Conservation (phyloP, 2,329 filamentous ascomycete genomes). For the Phyllosticta citribraziliensis region DNA sequence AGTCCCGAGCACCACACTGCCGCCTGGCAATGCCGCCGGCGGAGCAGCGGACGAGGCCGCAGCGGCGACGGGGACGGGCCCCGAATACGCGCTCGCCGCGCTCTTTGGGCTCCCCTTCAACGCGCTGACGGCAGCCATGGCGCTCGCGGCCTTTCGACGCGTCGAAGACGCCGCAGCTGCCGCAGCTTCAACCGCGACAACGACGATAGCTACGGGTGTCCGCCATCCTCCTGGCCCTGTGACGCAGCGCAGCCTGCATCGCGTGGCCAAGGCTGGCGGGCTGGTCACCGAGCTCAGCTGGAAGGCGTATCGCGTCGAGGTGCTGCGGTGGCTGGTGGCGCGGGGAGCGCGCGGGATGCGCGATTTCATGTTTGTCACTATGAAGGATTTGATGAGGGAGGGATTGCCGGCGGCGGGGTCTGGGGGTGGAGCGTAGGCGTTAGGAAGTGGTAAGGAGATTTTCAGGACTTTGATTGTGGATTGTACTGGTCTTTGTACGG, state of each 20-base stretch:
- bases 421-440: neutral
- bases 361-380: constrained; percentile 68
- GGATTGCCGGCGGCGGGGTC: neutral
- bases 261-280: constrained; percentile 47
- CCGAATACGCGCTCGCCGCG: constrained; percentile 27
- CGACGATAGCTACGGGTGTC: neutral
- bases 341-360: constrained; percentile 57
- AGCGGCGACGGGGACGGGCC: constrained; percentile 35
- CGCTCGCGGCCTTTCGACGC: constrained; percentile 37
- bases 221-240: constrained; percentile 12
- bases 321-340: constrained; percentile 57
- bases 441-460: neutral
- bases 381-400: constrained; percentile 37
- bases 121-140: constrained; percentile 34
- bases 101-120: constrained; percentile 42
- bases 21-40: constrained; percentile 29
- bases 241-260: constrained; percentile 31
- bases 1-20: constrained; percentile 23
- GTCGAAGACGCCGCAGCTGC: constrained; percentile 37
- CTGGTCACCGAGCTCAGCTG: constrained; percentile 36
- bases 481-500: too few species aligned
- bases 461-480: neutral
- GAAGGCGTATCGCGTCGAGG: constrained; percentile 65
- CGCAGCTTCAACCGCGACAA: constrained; percentile 47
- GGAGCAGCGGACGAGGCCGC: neutral